Base-by-base conservation (phyloP, 2,329 filamentous ascomycete species). In the Penicillium occitanis region DNA sequence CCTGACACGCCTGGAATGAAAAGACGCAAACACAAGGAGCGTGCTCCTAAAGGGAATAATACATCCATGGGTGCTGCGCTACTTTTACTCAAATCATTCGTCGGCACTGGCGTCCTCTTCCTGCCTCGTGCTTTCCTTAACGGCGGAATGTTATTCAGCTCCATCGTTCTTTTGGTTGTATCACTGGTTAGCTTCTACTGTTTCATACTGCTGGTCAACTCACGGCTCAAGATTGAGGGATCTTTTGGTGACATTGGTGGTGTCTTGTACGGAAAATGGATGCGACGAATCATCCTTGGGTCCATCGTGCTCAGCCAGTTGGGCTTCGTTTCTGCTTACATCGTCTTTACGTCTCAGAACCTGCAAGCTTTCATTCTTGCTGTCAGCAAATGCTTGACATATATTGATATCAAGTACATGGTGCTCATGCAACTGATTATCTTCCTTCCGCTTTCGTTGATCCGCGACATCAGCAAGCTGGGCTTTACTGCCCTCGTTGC, bases 181-280 rank as follows among this genome's bases (percentile, higher is more conserved):
- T 93, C 95, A 6, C 82, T 86, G 1, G 83, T 99, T 67, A 97
- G 93, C 76, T 99, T 97, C 80, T 97, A 97, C 82, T 97, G 93
- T 81, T 99, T 99, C 79, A 93, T 99, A 50, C 85, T 99, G 14
- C 86, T 99, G 37, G 93, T 97, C 69, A 90, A 90, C 67, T 95
- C 93, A 1, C 90, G 95, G 40, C 82, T 97, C 59, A 90, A 88
- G 75, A 87, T 98, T 33, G 90, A 93, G 59, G 93, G 91, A n/a
- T 98, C 95, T 0, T 99, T 98, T 80, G 95, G 95, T 78, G 95
- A 98, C 74, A 96, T 99, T 80, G 95, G 96, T 63, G 93, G 92
- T 59, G 88, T 92, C 57, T 85, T 99, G 17, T 99, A 95, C 76
- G 95, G 95, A 68, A 91, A 89, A 70, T 93, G 91, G 86, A 91